Conservation (phyloP, 1,284 basidiomycete species). For the Puccinia coronata region DNA sequence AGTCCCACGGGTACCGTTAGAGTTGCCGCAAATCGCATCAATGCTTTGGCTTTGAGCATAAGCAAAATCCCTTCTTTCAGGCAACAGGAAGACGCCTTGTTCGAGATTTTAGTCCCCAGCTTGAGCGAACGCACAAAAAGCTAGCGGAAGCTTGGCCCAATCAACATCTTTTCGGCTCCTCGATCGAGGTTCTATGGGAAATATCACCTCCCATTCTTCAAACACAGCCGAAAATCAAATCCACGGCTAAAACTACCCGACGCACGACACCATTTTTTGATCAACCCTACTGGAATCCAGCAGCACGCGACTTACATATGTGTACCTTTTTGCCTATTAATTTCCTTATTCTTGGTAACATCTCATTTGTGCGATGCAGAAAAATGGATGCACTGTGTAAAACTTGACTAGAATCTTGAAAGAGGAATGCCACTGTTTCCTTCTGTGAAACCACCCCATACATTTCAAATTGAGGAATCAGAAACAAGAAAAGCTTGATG, state of each 20-base stretch:
- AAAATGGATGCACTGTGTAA: background rate
- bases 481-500: too few relatives aligned
- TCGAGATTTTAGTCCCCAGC: constrained; percentile 36
- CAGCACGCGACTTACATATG: background rate
- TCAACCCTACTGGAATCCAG: too few relatives aligned
- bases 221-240: background rate
- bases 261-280: background rate
- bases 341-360: background rate
- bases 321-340: background rate
- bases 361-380: background rate
- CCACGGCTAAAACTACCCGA: background rate
- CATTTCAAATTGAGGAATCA: too few relatives aligned
- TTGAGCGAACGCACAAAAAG: constrained; percentile 20
- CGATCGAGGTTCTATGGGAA: background rate
- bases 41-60: constrained; percentile 26
- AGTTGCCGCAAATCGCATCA: constrained; percentile 35
- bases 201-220: background rate
- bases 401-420: background rate
- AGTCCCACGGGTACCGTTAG: constrained; percentile 32
- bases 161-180: too few relatives aligned
- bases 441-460: background rate
- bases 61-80: constrained; percentile 41
- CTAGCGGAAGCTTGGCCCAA: background rate
- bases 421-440: background rate
- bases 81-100: constrained; percentile 35